A percentile compares a stretch with the other conserved stretches of the same genome.
phyloP scores from a whole-genome alignment of 2,329 filamentous ascomycete species.

The Claviceps digitariae region DNA sequence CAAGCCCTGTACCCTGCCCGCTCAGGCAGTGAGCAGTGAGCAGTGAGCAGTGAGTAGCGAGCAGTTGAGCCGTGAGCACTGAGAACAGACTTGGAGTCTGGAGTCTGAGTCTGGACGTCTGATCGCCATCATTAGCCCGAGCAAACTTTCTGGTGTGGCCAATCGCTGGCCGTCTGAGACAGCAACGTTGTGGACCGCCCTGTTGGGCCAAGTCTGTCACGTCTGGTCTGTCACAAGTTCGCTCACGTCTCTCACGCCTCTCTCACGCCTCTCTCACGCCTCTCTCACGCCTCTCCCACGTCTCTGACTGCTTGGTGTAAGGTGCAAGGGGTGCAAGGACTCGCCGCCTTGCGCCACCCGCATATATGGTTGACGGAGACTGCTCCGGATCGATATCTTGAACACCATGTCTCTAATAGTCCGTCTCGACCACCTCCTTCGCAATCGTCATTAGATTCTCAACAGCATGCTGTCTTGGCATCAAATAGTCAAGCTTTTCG shows the following conservation, averaged over 20 bases:
- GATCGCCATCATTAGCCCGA: not conserved
- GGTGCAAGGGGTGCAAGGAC: not conserved
- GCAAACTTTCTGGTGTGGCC: not conserved
- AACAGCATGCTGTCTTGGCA: not conserved
- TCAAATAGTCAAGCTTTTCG: not conserved
- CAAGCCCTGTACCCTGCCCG: not conserved
- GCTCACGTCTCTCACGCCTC: not conserved
- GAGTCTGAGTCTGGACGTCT: too few relatives aligned
- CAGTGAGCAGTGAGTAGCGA: not conserved
- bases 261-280: too few relatives aligned
- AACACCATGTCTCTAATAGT: not conserved
- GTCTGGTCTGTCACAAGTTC: not conserved
- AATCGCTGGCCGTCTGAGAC: not conserved
- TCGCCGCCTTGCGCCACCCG: not conserved
- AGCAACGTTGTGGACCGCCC: not conserved
- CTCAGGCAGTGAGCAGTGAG: not conserved
- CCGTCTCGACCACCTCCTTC: not conserved
- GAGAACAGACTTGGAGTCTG: not conserved
- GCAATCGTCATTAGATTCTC: not conserved
- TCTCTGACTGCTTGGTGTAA: not conserved
- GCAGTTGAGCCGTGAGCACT: not conserved
- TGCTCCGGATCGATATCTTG: not conserved
- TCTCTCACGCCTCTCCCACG: too few relatives aligned
- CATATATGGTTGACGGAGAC: not conserved
- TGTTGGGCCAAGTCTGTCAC: not conserved